Evolutionary conservation across 192 early-diverging fungal species (phyloP).

Genomic region (Coemansia sp.): DNA sequence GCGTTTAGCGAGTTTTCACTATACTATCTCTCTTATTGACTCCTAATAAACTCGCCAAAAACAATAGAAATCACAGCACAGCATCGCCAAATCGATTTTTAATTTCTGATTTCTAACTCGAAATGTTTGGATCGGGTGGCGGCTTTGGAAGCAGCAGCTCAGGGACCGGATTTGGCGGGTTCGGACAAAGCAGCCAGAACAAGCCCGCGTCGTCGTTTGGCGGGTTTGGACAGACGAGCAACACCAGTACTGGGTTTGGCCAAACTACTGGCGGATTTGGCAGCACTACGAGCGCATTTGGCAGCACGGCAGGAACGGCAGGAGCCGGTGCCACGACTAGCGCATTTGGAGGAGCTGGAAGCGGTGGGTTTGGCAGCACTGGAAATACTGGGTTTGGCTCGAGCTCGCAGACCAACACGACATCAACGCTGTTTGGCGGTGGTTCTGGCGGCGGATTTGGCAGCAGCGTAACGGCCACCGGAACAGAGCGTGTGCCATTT

Average conservation of each 20-base stretch:
- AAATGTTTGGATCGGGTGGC: conserved; percentile 42
- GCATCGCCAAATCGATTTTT: no score
- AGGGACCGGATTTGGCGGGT: conserved; percentile 8
- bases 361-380: conserved; percentile 9
- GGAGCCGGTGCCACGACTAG: conserved; percentile 1
- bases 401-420: conserved; percentile 7
- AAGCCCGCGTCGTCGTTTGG: conserved; percentile 16
- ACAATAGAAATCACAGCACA: no score
- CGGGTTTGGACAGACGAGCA: conserved; percentile 17
- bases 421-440: conserved; percentile 27
- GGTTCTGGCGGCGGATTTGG: conserved; percentile 46
- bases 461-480: conserved; percentile 29
- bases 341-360: conserved; percentile 14
- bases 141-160: conserved; percentile 25
- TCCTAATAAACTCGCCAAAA: no score
- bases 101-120: no score
- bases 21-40: no score
- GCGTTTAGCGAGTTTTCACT: background rate
- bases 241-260: conserved; percentile 27
- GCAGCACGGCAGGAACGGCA: conserved; percentile 2
- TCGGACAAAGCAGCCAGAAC: conserved; percentile 22
- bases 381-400: conserved; percentile 15
- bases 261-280: conserved; percentile 47
- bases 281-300: conserved; percentile 17
- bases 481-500: conserved; percentile 59